A percentile compares a stretch with the other conserved stretches of the same genome.
Evolutionary conservation across 2,329 filamentous ascomycete genomes (phyloP).

Genomic region (Leptographium radiaticola): DNA sequence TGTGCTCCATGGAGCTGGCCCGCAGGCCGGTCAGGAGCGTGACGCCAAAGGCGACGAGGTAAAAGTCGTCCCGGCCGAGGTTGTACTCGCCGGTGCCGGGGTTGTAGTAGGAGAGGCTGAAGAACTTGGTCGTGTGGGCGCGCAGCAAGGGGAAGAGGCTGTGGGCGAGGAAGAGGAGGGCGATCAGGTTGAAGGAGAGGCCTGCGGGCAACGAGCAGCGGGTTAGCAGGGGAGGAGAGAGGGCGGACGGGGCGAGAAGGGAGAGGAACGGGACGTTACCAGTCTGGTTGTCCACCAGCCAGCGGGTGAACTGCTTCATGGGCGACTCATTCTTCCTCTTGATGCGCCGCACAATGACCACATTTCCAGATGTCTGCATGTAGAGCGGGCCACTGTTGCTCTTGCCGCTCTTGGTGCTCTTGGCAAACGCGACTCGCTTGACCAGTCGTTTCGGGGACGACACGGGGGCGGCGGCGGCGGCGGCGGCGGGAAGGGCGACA

Average conservation of each 20-base stretch:
- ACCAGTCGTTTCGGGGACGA: conserved; percentile 10
- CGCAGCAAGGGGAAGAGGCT: conserved; percentile 69
- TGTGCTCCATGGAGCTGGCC: conserved; percentile 74
- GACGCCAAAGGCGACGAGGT: conserved; percentile 65
- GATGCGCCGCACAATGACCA: conserved; percentile 40
- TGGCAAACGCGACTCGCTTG: conserved; percentile 13
- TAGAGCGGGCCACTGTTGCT: conserved; percentile 45
- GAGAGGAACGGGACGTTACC: conserved; percentile 39
- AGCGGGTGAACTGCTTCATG: conserved; percentile 47
- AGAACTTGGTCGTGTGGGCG: conserved; percentile 73
- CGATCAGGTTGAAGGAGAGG: conserved; percentile 73
- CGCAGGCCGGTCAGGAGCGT: conserved; percentile 79
- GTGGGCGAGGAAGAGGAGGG: conserved; percentile 72
- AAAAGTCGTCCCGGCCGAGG: conserved; percentile 66
- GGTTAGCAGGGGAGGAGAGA: neutral
- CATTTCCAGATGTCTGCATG: conserved; percentile 40
- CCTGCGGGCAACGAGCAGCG: conserved; percentile 31
- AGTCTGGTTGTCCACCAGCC: conserved; percentile 69
- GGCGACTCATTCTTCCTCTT: conserved; percentile 51
- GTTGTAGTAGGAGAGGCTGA: conserved; percentile 75
- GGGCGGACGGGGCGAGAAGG: neutral
- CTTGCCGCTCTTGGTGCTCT: conserved; percentile 19
- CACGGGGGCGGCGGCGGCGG: neutral
- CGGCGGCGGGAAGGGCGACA: too few species aligned
- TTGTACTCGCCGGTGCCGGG: conserved; percentile 54